Evolutionary conservation across 1,139 yeast genomes (phyloP).

Genomic region (Arxiozyma heterogenica): DNA sequence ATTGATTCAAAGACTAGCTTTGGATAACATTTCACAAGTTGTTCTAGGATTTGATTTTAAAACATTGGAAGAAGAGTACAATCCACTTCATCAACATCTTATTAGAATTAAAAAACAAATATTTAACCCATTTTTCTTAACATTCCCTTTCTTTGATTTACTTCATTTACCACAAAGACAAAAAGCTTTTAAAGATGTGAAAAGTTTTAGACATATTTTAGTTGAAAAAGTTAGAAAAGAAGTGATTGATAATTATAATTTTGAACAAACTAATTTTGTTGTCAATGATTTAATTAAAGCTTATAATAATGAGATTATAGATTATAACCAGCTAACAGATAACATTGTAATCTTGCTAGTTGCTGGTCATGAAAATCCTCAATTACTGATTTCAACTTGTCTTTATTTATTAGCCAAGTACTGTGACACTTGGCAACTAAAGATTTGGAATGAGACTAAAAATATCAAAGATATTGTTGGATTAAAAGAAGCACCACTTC

Average conservation of each 20-base stretch:
- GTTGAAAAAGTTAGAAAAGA: constrained; percentile 28
- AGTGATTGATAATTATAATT: constrained; percentile 27
- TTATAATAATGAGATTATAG: constrained; percentile 32
- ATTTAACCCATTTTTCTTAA: constrained; percentile 46
- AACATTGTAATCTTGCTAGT: constrained; percentile 51
- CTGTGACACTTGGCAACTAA: constrained; percentile 32
- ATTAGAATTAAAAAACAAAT: constrained; percentile 44
- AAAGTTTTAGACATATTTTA: constrained; percentile 35
- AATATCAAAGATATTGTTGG: constrained; percentile 4
- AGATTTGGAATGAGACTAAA: constrained; percentile 31
- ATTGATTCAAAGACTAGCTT: constrained; percentile 38
- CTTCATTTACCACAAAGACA: constrained; percentile 44
- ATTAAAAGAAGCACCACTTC: constrained; percentile 23
- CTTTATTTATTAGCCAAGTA: constrained; percentile 41
- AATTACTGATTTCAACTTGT: constrained; percentile 41
- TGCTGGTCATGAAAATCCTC: constrained; percentile 60
- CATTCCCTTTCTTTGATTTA: constrained; percentile 46
- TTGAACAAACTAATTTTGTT: constrained; percentile 29
- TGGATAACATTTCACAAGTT: constrained; percentile 45
- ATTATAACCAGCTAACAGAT: constrained; percentile 43
- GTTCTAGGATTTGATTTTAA: constrained; percentile 44
- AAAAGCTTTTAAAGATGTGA: constrained; percentile 39
- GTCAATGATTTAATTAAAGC: constrained; percentile 35
- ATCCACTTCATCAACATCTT: constrained; percentile 36
- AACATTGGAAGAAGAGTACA: constrained; percentile 28